Evolutionary conservation across 169 alveolate genomes (phyloP).

Genomic region (Plasmodium cynomolgi): DNA sequence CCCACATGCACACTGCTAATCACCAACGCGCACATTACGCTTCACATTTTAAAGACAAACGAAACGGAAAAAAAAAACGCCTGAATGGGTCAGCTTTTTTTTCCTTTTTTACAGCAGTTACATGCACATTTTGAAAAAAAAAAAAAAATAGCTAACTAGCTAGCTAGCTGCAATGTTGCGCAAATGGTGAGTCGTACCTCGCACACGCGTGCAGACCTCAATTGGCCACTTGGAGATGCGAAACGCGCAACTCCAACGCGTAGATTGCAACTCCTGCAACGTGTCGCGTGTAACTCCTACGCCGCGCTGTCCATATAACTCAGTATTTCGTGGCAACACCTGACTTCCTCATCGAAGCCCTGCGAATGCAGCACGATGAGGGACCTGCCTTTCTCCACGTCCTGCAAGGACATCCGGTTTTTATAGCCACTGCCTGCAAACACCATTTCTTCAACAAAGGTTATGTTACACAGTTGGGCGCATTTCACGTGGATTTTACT

Average conservation of each 20-base stretch:
- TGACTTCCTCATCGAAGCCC: conserved; percentile 42
- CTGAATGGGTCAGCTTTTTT: not conserved
- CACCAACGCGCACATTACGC: not conserved
- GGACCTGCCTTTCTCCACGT: conserved; percentile 13
- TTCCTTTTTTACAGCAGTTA: not conserved
- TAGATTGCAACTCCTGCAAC: not conserved
- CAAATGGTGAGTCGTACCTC: not conserved
- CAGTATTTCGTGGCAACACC: conserved; percentile 25
- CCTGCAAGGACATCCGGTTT: conserved; percentile 20
- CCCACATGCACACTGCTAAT: not conserved
- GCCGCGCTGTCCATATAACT: conserved; percentile 8
- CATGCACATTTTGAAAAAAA: not conserved
- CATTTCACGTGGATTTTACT: conserved; percentile 29
- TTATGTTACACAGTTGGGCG: conserved; percentile 9
- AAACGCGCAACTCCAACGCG: not conserved
- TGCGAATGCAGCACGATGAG: conserved; percentile 25
- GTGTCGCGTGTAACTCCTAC: not conserved
- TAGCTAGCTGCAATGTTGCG: not conserved
- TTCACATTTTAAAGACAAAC: not conserved
- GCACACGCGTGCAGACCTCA: not conserved
- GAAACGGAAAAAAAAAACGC: not conserved
- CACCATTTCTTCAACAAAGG: conserved; percentile 50
- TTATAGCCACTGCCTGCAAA: conserved; percentile 31
- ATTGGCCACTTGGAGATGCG: not conserved
- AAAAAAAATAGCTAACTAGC: not conserved